Percentiles rank a stretch among this genome's conserved stretches.
Conservation (phyloP, 1,139 yeast genomes). For the Geotrichum cucujoidarum region DNA sequence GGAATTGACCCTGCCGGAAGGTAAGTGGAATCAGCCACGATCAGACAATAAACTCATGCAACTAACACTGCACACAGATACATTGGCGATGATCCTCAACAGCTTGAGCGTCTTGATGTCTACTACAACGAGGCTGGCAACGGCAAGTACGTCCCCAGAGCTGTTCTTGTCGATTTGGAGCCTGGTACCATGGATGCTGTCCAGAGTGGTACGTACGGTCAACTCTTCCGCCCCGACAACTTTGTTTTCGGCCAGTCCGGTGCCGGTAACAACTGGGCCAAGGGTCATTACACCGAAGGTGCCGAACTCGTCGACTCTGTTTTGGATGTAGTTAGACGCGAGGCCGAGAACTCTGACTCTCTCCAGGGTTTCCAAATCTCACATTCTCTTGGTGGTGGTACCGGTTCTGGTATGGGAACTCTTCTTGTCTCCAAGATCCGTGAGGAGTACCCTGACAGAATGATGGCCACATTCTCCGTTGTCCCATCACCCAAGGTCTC, state of each 20-base stretch:
- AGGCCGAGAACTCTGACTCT: constrained; percentile 88
- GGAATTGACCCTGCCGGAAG: constrained; percentile 79
- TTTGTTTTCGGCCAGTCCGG: constrained; percentile 84
- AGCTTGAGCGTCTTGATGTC: constrained; percentile 45
- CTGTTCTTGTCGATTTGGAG: constrained; percentile 86
- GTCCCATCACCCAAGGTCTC: constrained; percentile 88
- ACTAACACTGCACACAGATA: constrained; percentile 21
- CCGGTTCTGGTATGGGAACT: constrained; percentile 96
- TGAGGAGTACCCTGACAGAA: constrained; percentile 89
- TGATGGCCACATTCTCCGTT: constrained; percentile 93
- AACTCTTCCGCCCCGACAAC: constrained; percentile 86
- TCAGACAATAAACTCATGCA: neutral
- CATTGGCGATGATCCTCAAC: constrained; percentile 37
- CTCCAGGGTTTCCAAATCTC: constrained; percentile 92
- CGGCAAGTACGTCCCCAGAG: constrained; percentile 89
- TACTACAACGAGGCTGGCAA: constrained; percentile 53
- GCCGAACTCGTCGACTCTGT: constrained; percentile 89
- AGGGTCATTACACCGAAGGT: constrained; percentile 94
- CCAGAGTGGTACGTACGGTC: constrained; percentile 69
- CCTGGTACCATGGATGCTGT: constrained; percentile 90
- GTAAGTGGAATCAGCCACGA: constrained; percentile 18
- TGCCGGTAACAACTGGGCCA: constrained; percentile 96
- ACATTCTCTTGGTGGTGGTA: constrained; percentile 94
- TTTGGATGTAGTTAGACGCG: constrained; percentile 84
- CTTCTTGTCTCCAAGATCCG: constrained; percentile 71